Evolutionary conservation across 2,329 filamentous ascomycete species (phyloP), one percentile per base, ranked within the genome.

Genomic region (Botryotinia convoluta): DNA sequence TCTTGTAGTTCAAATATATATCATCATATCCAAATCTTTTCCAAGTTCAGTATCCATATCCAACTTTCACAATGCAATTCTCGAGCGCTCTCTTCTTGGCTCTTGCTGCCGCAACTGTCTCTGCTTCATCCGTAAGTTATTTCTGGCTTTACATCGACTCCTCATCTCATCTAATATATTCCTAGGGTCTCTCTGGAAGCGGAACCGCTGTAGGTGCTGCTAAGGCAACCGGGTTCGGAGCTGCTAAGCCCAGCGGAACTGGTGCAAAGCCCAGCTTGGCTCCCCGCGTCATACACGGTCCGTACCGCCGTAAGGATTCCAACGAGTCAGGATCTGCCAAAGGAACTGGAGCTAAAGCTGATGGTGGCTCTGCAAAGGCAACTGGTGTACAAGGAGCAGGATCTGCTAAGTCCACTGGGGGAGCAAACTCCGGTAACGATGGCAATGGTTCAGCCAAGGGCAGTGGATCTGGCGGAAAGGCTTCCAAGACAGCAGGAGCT

Each of bases 61-160:
- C 20, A 74, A 72, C 44, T 57, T 42, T 73, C 74, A 77, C 72
- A 18, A 79, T 79, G 78, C 78, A 79, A 76, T 78, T 75, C 74
- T 77, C 77, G 74, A 75, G 68, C 71, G 32, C 77, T 72, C 45
- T 79, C 63, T 57, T 78, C 72, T 73, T 76, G 32, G 74, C 76
- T 75, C 69, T 79, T 68, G 74, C 76, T 69, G 76, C 77, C 22
- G 60, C 71, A 60, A 70, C 73, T 72, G 78, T 79, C 48, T 74
- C 69, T 48, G 75, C 76, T 44, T 71, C 75, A 73, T 72, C 73
- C 26, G 74, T 75, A 72, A 76, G 70, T 59, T 51, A 9, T 32
- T 39, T 39, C 26, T 22, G 16, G 8, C 9, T 29, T 39, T 22
- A n/a, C 18, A 42, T 12, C n/a, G 1, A n/a, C 20, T 44, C 45